Evolutionary conservation across 2,329 filamentous ascomycete species (phyloP), one percentile per base, ranked within the genome.

Genomic region (Aspergillus melleus): DNA sequence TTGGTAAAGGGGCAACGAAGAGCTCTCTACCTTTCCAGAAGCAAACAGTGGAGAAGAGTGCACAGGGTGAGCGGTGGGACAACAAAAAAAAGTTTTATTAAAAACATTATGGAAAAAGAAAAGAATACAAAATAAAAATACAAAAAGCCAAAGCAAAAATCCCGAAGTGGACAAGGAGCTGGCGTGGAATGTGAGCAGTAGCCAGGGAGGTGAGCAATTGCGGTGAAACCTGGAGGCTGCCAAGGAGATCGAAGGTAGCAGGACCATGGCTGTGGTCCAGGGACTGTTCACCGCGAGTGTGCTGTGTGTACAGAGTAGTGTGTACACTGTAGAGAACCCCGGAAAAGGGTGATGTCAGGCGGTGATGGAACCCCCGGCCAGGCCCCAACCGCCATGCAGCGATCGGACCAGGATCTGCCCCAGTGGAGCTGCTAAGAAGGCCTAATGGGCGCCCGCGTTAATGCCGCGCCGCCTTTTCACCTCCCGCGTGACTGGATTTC

Each of bases 321-420:
- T n/a, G n/a, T n/a, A n/a, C n/a, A n/a, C n/a, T n/a, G n/a, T n/a
- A n/a, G n/a, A n/a, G n/a, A n/a, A n/a, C 32, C 32, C 32, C 32
- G 11, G 44, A 36, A 57, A 57, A 26, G 32, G 47, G 39, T 60
- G 60, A 63, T 63, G 59, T 66, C 64, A 66, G 62, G 63, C 50
- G 57, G 59, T 51, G 59, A 51, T 60, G 51, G 16, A 50, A 29
- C 16, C 46, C 19, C 49, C 53, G 52, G 63, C 64, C 59, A 66
- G 64, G 53, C 60, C 59, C 49, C 58, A 65, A 62, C 54, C 63
- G 62, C 63, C 64, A 61, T 66, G 58, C 60, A 66, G 55, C 59
- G 59, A 66, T 64, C 62, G 51, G 58, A 54, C 54, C 52, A 55
- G 59, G 64, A 63, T 63, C 63, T 58, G 49, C 57, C 54, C 24